phyloP scores from a whole-genome alignment of 345 rosid genomes.

The Eucalyptus marginata region DNA sequence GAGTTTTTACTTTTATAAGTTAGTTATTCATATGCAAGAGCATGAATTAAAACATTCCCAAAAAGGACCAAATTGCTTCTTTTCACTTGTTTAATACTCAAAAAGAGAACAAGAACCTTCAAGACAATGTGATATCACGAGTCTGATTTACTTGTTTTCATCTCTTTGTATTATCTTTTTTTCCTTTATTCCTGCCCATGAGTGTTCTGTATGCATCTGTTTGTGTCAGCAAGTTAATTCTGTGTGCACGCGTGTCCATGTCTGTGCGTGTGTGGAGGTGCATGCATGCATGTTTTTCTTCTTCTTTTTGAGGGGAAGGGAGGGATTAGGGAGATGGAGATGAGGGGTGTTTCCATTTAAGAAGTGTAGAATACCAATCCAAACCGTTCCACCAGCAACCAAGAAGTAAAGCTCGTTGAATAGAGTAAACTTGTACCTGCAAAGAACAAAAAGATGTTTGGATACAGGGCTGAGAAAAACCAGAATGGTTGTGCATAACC shows the following conservation, averaged over 20 bases:
- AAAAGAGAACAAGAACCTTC: not conserved
- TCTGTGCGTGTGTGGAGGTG: not conserved
- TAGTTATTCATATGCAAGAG: not conserved
- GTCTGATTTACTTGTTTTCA: not conserved
- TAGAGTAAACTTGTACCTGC: conserved; percentile 92
- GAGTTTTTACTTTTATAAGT: not conserved
- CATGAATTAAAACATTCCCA: not conserved
- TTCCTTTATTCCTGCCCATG: not conserved
- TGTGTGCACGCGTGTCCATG: not conserved
- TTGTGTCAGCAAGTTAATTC: not conserved
- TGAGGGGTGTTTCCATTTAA: not conserved
- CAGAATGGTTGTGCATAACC: not conserved
- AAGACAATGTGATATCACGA: not conserved
- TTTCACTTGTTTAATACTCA: not conserved
- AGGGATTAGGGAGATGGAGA: not conserved
- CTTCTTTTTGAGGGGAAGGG: not conserved
- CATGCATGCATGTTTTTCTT: not conserved
- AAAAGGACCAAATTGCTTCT: not conserved
- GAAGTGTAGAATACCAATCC: conserved; percentile 59
- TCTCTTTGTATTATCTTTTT: not conserved
- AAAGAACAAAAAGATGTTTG: not conserved
- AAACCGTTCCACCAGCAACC: conserved; percentile 98
- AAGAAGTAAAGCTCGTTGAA: conserved; percentile 97
- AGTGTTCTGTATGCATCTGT: not conserved
- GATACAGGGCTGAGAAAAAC: not conserved